A percentile compares a stretch with the other conserved stretches of the same genome.
Evolutionary conservation across 257 asterid species (phyloP).

Genomic region (Coffea eugenioides): DNA sequence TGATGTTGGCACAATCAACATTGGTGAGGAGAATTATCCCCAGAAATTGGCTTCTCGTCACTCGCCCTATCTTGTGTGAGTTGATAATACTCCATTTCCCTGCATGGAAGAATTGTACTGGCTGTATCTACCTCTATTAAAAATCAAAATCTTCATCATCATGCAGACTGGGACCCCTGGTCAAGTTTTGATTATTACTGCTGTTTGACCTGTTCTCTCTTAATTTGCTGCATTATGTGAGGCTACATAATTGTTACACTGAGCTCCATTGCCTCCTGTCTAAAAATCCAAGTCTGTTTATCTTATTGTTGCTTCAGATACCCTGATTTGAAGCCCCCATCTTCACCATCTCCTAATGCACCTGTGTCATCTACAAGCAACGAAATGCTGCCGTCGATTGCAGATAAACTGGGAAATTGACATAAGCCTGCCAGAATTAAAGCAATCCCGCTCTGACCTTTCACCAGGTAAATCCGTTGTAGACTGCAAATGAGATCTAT

Average conservation of each 20-base stretch:
- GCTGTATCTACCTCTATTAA: neutral
- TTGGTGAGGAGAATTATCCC: too few relatives aligned
- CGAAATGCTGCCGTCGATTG: slow-evolving; percentile 19
- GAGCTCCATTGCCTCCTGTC: too few relatives aligned
- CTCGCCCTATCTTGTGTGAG: neutral
- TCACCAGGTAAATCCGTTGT: slow-evolving; percentile 44
- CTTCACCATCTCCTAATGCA: slow-evolving; percentile 51
- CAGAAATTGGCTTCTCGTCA: too few relatives aligned
- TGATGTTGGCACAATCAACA: too few relatives aligned
- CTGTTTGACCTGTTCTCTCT: neutral
- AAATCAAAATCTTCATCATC: too few relatives aligned
- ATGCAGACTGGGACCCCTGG: too few relatives aligned
- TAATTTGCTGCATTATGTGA: neutral
- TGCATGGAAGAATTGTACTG: neutral
- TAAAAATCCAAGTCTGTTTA: too few relatives aligned
- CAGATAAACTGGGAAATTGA: slow-evolving; percentile 23
- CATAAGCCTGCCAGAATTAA: slow-evolving; percentile 24
- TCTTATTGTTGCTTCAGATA: slow-evolving; percentile 31
- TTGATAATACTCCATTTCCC: neutral
- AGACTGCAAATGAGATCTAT: neutral
- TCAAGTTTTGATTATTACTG: too few relatives aligned
- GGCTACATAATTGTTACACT: too few relatives aligned
- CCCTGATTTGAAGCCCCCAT: slow-evolving; percentile 53
- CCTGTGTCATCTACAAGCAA: slow-evolving; percentile 29
- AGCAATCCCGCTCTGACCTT: slow-evolving; percentile 57